phyloP scores from a whole-genome alignment of 805 yeast species.

The Ogataea allantospora region DNA sequence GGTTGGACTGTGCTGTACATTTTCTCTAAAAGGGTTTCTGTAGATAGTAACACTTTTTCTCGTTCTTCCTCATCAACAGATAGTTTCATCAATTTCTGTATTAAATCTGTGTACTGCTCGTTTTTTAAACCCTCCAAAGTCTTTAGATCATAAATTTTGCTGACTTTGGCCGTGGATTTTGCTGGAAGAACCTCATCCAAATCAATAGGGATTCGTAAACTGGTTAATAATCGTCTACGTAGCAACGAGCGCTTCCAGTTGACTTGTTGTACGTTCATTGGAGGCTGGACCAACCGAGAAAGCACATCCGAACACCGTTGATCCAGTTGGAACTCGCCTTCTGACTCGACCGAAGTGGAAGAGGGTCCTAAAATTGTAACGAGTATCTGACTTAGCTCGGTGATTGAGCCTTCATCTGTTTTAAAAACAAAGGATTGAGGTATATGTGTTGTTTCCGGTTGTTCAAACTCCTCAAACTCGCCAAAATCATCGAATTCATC shows the following conservation, averaged over 20 bases:
- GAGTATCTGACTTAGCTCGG: not conserved
- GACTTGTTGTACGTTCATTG: conserved; percentile 52
- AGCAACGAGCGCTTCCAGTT: conserved; percentile 71
- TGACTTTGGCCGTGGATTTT: conserved; percentile 5
- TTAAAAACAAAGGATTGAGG: not conserved
- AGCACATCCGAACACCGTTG: conserved; percentile 27
- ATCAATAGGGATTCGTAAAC: conserved; percentile 72
- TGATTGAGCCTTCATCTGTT: not conserved
- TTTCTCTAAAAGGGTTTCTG: conserved; percentile 23
- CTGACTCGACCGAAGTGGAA: not conserved
- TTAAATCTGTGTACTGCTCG: conserved; percentile 7
- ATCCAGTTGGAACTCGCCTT: conserved; percentile 15
- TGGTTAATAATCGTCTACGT: conserved; percentile 59
- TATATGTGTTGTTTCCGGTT: not conserved
- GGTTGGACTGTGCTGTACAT: conserved; percentile 27
- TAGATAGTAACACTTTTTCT: conserved; percentile 18
- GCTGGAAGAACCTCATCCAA: conserved; percentile 49
- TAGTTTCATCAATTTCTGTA: conserved; percentile 14
- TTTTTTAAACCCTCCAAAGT: conserved; percentile 6
- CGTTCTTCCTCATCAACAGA: conserved; percentile 38
- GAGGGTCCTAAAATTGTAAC: not conserved
- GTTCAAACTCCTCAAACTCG: conserved; percentile 19
- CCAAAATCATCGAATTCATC: conserved; percentile 23
- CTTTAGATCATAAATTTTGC: conserved; percentile 15
- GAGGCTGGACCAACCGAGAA: conserved; percentile 27